A percentile compares a stretch with the other conserved stretches of the same genome.
phyloP scores from a whole-genome alignment of 2,329 filamentous ascomycete genomes.

The Alternaria longipes region DNA sequence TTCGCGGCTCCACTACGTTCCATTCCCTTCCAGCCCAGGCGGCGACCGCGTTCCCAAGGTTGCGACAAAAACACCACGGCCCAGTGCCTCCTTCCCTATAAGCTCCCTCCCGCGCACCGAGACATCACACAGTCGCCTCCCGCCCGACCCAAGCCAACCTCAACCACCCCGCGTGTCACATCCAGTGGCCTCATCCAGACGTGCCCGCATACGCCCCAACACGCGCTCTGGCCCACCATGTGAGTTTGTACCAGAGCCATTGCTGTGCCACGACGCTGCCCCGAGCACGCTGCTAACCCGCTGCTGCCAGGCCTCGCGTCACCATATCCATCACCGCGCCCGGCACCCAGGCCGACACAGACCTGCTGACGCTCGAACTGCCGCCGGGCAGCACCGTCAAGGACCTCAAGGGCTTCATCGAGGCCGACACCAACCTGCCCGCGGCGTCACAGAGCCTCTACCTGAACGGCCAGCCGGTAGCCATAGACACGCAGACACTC shows the following conservation, averaged over 20 bases:
- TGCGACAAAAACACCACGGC: slow-evolving; percentile 11
- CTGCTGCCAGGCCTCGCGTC: slow-evolving; percentile 73
- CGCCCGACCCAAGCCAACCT: slow-evolving; percentile 20
- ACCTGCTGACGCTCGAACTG: slow-evolving; percentile 83
- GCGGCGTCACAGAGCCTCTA: slow-evolving; percentile 82
- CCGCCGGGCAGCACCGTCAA: slow-evolving; percentile 83
- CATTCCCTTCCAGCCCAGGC: slow-evolving; percentile 39
- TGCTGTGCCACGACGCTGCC: slow-evolving; percentile 44
- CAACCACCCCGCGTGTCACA: slow-evolving; percentile 27
- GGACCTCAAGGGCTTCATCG: slow-evolving; percentile 86
- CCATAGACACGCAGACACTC: slow-evolving; percentile 80
- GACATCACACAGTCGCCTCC: slow-evolving; percentile 20
- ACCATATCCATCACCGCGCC: slow-evolving; percentile 85
- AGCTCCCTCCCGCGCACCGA: slow-evolving; percentile 24
- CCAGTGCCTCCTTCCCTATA: slow-evolving; percentile 29
- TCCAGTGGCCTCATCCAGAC: slow-evolving; percentile 44
- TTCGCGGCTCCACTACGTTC: slow-evolving; percentile 37
- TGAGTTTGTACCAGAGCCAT: slow-evolving; percentile 45
- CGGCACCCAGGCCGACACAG: slow-evolving; percentile 71
- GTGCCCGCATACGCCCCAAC: slow-evolving; percentile 33
- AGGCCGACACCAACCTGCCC: slow-evolving; percentile 81
- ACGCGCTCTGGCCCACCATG: slow-evolving; percentile 39
- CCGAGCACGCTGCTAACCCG: slow-evolving; percentile 39
- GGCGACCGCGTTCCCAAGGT: slow-evolving; percentile 2
- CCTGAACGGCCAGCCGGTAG: slow-evolving; percentile 85